Conservation (phyloP, 352 stramenopile species). For the Phytophthora hibernalis region DNA sequence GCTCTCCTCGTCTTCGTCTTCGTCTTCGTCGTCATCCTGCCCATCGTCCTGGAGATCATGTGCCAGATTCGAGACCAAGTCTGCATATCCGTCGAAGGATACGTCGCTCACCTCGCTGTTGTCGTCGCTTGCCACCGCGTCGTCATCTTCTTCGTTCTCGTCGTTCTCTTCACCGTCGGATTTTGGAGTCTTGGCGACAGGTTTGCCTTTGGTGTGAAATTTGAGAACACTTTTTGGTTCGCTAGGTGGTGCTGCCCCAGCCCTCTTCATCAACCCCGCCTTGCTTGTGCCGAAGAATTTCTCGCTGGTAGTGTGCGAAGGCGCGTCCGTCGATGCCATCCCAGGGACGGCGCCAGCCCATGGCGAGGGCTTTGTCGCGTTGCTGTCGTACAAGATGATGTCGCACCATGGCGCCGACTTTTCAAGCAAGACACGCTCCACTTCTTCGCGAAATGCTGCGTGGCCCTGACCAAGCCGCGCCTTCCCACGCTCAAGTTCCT, state of each 20-base stretch:
- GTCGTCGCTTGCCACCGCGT: slow-evolving; percentile 37
- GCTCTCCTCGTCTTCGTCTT: slow-evolving; percentile 33
- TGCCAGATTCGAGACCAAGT: slow-evolving; percentile 50
- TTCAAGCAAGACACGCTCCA: slow-evolving; percentile 63
- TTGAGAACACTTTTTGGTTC: slow-evolving; percentile 16
- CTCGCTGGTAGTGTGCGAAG: slow-evolving; percentile 67
- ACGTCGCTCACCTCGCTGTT: slow-evolving; percentile 86
- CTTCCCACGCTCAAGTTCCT: slow-evolving; percentile 57
- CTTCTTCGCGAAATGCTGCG: slow-evolving; percentile 62
- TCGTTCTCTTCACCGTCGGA: slow-evolving; percentile 19
- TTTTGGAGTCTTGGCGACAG: slow-evolving; percentile 27
- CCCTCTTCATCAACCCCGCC: slow-evolving; percentile 23
- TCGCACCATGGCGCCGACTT: slow-evolving; percentile 53
- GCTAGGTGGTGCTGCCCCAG: slow-evolving; percentile 13
- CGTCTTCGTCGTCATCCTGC: slow-evolving; percentile 35
- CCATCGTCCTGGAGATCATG: slow-evolving; percentile 2
- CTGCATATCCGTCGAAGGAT: slow-evolving; percentile 69
- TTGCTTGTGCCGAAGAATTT: slow-evolving; percentile 51
- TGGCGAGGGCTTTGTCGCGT: slow-evolving; percentile 63
- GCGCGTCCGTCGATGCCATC: slow-evolving; percentile 64
- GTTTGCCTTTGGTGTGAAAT: slow-evolving; percentile 10
- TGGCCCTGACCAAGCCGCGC: slow-evolving; percentile 58
- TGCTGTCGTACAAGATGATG: slow-evolving; percentile 69
- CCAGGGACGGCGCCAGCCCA: slow-evolving; percentile 69
- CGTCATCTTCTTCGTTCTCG: slow-evolving; percentile 7